Evolutionary conservation across 208 protist species (phyloP), one percentile per base, ranked within the genome.

Genomic region (Crithidia thermophila): DNA sequence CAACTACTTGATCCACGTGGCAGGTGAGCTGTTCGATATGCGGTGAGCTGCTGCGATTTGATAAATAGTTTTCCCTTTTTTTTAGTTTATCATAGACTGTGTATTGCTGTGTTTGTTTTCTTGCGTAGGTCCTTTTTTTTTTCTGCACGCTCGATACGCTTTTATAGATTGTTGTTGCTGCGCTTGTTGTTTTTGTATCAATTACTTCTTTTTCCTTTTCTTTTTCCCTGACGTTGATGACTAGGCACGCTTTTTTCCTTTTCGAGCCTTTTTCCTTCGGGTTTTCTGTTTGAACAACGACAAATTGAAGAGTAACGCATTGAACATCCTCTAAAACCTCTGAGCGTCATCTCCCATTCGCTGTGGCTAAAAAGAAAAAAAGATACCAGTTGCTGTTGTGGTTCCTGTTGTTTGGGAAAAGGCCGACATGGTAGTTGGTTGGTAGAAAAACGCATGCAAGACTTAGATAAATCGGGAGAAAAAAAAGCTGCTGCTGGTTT

Each of bases 81-180:
- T 50, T 34, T 62, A 25, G 43, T 34, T 27, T 36, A 9, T 43
- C 27, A 25, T 55, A 57, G 45, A 42, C 27, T 52, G 16, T 51
- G 28, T 23, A 30, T 45, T 45, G 13, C 2, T 34, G 16, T 42
- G n/a, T 30, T 33, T 59, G 45, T 64, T 59, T 58, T 65, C 11
- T 58, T 73, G 53, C 42, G 23, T 7, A 28, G 18, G 27, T 49
- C 36, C 4, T 58, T 53, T 42, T 40, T 63, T 46, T 49, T 61
- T 59, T 31, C 42, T 64, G n/a, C n/a, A n/a, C n/a, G n/a, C n/a
- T n/a, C n/a, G n/a, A n/a, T n/a, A n/a, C n/a, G n/a, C 33, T 50
- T 33, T 36, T 49, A 42, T 51, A 21, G 25, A 16, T 51, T 25
- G 0, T 7, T 46, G 18, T 46, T 46, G 20, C 18, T 46, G 42